These are phyloP conservation scores for Centaurea solstitialis DNA, from an alignment of 129 eudicot species.

Conservation along the genomic window DNA sequence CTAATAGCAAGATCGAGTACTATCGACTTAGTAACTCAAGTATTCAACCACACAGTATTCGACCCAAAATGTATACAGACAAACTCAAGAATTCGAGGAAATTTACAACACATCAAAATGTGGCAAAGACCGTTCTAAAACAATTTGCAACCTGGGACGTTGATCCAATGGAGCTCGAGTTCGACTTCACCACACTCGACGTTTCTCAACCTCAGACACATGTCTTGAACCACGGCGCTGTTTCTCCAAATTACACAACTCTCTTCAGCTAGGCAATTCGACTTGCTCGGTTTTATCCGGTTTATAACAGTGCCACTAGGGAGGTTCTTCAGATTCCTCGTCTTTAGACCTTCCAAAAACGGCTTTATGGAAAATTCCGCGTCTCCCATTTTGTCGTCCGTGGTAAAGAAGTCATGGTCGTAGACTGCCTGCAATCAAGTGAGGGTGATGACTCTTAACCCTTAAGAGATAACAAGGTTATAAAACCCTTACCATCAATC, in stretches of 20 bases:
- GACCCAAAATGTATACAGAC: background rate
- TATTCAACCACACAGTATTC: background rate
- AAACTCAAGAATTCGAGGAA: background rate
- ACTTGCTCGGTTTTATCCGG: constrained; percentile 46
- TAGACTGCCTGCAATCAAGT: constrained; percentile 47
- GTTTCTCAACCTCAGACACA: constrained; percentile 60
- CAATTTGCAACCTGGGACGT: constrained; percentile 59
- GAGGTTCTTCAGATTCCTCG: constrained; percentile 33
- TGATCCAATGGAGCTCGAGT: constrained; percentile 64
- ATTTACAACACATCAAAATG: constrained; percentile 7
- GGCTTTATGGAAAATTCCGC: constrained; percentile 50
- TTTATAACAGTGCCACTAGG: constrained; percentile 52
- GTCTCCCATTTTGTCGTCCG: constrained; percentile 77
- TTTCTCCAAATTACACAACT: constrained; percentile 49
- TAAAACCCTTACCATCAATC: too few relatives aligned
- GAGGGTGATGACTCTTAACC: too few relatives aligned
- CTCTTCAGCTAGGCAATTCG: constrained; percentile 61
- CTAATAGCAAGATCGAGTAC: background rate
- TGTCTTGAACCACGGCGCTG: constrained; percentile 46
- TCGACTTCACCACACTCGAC: constrained; percentile 75
- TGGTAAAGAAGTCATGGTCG: constrained; percentile 61
- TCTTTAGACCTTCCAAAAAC: constrained; percentile 44
- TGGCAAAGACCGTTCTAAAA: background rate
- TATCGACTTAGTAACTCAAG: background rate
- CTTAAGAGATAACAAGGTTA: too few relatives aligned